Evolutionary conservation across 495 filamentous ascomycete genomes (phyloP).

Genomic region (Viridothelium virens): DNA sequence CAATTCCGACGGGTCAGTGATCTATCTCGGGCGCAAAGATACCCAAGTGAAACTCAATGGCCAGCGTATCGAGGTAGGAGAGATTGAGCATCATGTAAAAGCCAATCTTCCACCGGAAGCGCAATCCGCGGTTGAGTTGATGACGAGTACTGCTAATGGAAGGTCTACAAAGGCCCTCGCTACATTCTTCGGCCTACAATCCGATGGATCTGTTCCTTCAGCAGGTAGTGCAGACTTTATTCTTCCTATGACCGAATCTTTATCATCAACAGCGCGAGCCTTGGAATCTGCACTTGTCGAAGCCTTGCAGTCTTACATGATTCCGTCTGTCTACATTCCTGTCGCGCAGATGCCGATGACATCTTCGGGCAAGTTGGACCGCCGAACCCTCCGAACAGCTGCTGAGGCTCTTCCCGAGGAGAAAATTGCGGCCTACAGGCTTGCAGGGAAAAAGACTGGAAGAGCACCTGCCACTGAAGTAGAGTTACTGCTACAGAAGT

Average conservation of each 20-base stretch:
- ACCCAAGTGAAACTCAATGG: constrained; percentile 27
- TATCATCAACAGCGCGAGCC: constrained; percentile 15
- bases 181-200: constrained; percentile 49
- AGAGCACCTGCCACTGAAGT: not conserved
- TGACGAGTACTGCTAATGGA: constrained; percentile 39
- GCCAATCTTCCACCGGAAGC: constrained; percentile 41
- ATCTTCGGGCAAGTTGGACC: constrained; percentile 56
- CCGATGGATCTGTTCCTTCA: constrained; percentile 13
- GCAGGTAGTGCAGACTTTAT: constrained; percentile 7
- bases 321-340: constrained; percentile 59
- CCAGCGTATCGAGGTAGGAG: constrained; percentile 27
- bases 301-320: constrained; percentile 56
- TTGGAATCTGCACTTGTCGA: constrained; percentile 16
- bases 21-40: constrained; percentile 23
- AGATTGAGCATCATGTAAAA: constrained; percentile 36
- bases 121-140: constrained; percentile 45
- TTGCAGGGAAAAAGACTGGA: constrained; percentile 8
- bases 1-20: constrained; percentile 16
- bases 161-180: constrained; percentile 27
- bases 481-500: not conserved
- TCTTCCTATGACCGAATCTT: not conserved
- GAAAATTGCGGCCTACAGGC: not conserved
- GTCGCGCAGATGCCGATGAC: constrained; percentile 57
- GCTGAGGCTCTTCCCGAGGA: constrained; percentile 25
- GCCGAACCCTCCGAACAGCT: constrained; percentile 34